A percentile compares a stretch with the other conserved stretches of the same genome.
Evolutionary conservation across 2,329 filamentous ascomycete genomes (phyloP).

Genomic region (Talaromyces verruculosus): DNA sequence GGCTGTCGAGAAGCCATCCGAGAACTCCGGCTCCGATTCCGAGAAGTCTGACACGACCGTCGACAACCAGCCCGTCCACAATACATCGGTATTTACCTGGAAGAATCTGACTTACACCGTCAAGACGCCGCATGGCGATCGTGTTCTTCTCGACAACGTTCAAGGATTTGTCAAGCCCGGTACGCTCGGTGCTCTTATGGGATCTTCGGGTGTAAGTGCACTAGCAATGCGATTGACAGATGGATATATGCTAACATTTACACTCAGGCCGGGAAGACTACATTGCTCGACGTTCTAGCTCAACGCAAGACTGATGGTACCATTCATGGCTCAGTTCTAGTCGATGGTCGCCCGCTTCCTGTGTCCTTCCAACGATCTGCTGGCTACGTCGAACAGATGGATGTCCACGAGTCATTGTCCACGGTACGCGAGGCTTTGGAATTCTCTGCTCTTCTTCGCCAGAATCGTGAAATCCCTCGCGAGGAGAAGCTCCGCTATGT

Average conservation of each 20-base stretch:
- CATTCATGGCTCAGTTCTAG: constrained; percentile 63
- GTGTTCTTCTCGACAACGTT: constrained; percentile 64
- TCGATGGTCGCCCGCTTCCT: constrained; percentile 62
- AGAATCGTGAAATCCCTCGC: constrained; percentile 29
- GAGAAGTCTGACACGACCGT: too few relatives aligned
- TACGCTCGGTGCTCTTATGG: constrained; percentile 73
- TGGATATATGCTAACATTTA: too few relatives aligned
- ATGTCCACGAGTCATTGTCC: constrained; percentile 65
- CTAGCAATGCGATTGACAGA: too few relatives aligned
- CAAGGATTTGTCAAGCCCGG: constrained; percentile 77
- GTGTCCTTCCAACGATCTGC: constrained; percentile 65
- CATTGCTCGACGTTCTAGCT: constrained; percentile 70
- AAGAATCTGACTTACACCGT: constrained; percentile 71
- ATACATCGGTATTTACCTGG: constrained; percentile 64
- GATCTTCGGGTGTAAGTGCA: constrained; percentile 58
- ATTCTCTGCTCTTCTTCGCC: constrained; percentile 64
- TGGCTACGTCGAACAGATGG: constrained; percentile 68
- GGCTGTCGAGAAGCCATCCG: too few relatives aligned
- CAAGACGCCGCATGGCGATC: constrained; percentile 55
- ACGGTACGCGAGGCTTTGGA: constrained; percentile 65
- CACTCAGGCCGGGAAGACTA: constrained; percentile 65
- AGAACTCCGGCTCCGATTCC: too few relatives aligned
- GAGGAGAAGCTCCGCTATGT: constrained; percentile 65
- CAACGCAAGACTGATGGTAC: constrained; percentile 67
- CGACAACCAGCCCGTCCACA: too few relatives aligned